Evolutionary conservation across 139 green algal species (phyloP).

Genomic region (Tetradesmus obliquus): DNA sequence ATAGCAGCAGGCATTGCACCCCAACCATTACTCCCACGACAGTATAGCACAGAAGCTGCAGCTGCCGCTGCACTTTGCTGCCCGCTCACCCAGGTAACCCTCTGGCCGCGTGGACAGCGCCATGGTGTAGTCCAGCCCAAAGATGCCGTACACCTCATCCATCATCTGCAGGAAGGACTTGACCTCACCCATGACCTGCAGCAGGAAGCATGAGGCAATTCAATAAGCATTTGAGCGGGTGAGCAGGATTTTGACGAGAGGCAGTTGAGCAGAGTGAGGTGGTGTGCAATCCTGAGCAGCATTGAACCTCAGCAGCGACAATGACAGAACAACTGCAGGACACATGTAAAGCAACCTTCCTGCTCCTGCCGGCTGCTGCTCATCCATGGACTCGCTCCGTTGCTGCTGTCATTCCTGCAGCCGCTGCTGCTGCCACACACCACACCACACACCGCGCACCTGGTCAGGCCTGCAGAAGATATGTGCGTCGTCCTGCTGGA

Average conservation of each 20-base stretch:
- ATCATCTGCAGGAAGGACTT: slow-evolving; percentile 88
- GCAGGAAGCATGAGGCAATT: not conserved
- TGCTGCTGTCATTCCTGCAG: not conserved
- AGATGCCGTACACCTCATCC: slow-evolving; percentile 92
- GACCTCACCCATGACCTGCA: slow-evolving; percentile 89
- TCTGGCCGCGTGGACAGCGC: slow-evolving; percentile 93
- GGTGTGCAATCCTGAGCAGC: too few species aligned
- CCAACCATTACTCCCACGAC: too few species aligned
- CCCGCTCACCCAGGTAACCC: slow-evolving; percentile 64
- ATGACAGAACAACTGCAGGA: not conserved
- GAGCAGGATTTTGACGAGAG: too few species aligned
- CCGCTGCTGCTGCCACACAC: not conserved
- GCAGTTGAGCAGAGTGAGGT: too few species aligned
- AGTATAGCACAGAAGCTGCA: not conserved
- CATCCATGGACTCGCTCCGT: not conserved
- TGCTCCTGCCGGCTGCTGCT: not conserved
- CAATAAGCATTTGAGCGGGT: too few species aligned
- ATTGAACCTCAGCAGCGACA: not conserved
- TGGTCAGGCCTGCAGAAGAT: slow-evolving; percentile 98
- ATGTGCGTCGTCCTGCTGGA: slow-evolving; percentile 99
- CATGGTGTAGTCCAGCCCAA: slow-evolving; percentile 96
- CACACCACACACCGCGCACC: slow-evolving; percentile 54
- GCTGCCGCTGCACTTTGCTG: not conserved
- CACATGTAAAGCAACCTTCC: too few species aligned
- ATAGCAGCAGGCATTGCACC: too few species aligned